Evolutionary conservation across 192 early-diverging fungal genomes (phyloP).

Genomic region (Coemansia sp.): DNA sequence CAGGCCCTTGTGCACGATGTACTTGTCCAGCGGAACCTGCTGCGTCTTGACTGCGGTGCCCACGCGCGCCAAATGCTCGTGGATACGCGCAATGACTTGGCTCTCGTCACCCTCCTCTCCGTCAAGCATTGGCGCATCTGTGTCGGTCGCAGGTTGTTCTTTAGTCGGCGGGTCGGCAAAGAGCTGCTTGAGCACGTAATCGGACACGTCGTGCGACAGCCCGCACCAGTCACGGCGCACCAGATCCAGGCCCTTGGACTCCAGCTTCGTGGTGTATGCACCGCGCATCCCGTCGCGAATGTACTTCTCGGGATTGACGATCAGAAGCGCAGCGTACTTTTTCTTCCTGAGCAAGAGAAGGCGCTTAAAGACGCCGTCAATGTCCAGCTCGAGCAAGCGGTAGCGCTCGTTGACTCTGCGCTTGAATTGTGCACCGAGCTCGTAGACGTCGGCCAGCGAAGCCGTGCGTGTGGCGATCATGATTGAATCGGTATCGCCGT

Average conservation of each 20-base stretch:
- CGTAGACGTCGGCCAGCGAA: constrained; percentile 69
- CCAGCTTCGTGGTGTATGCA: constrained; percentile 49
- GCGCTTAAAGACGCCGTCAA: constrained; percentile 89
- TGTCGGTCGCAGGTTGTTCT: too few relatives aligned
- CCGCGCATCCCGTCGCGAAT: constrained; percentile 3
- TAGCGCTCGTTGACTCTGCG: constrained; percentile 89
- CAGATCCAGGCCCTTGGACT: constrained; percentile 94
- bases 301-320: constrained; percentile 59
- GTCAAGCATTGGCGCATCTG: background rate
- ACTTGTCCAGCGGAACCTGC: constrained; percentile 76
- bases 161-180: constrained; percentile 47
- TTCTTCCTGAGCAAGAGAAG: constrained; percentile 96
- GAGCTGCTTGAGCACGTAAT: constrained; percentile 69
- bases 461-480: constrained; percentile 90
- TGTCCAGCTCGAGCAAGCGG: constrained; percentile 93
- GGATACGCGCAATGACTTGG: constrained; percentile 75
- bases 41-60: constrained; percentile 70
- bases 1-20: constrained; percentile 89
- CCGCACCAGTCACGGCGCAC: constrained; percentile 98
- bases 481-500: constrained; percentile 99
- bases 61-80: constrained; percentile 67
- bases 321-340: constrained; percentile 90
- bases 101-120: constrained; percentile 55
- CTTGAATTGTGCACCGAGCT: constrained; percentile 81
- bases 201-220: constrained; percentile 85